A percentile compares a stretch with the other conserved stretches of the same genome.
Conservation (phyloP, 164 flowering plant species). For the Pachysandra terminalis region DNA sequence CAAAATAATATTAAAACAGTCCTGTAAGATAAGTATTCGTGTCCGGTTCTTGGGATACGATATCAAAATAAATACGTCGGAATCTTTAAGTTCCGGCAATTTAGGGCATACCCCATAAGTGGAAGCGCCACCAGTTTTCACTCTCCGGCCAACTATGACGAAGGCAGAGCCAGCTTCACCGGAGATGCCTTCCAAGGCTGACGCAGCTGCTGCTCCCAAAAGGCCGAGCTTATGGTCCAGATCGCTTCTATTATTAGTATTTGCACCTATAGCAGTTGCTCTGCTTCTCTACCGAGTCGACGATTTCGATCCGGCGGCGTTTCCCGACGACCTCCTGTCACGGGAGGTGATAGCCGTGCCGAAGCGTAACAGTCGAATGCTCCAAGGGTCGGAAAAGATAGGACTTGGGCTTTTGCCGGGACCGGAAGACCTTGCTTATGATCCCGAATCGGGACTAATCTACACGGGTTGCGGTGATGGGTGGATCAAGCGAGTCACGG, state of each 20-base stretch:
- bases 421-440: slow-evolving; percentile 43
- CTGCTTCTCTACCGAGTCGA: slow-evolving; percentile 29
- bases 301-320: slow-evolving; percentile 32
- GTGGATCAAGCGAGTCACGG: slow-evolving; percentile 40
- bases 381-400: slow-evolving; percentile 27
- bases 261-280: slow-evolving; percentile 19
- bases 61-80: too few species aligned
- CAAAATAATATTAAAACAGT: too few species aligned
- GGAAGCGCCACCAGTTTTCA: too few species aligned
- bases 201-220: too few species aligned
- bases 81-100: too few species aligned
- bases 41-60: too few species aligned
- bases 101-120: too few species aligned
- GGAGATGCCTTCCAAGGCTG: too few species aligned
- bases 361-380: slow-evolving; percentile 20
- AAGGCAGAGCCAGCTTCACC: too few species aligned
- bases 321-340: slow-evolving; percentile 24
- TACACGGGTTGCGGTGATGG: slow-evolving; percentile 48
- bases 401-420: slow-evolving; percentile 28
- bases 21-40: too few species aligned
- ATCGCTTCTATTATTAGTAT: neutral
- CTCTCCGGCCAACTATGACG: too few species aligned
- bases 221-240: too few species aligned
- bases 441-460: slow-evolving; percentile 19
- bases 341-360: slow-evolving; percentile 11